Evolutionary conservation across 192 early-diverging fungal genomes (phyloP).

Genomic region (Coemansia aciculifera): DNA sequence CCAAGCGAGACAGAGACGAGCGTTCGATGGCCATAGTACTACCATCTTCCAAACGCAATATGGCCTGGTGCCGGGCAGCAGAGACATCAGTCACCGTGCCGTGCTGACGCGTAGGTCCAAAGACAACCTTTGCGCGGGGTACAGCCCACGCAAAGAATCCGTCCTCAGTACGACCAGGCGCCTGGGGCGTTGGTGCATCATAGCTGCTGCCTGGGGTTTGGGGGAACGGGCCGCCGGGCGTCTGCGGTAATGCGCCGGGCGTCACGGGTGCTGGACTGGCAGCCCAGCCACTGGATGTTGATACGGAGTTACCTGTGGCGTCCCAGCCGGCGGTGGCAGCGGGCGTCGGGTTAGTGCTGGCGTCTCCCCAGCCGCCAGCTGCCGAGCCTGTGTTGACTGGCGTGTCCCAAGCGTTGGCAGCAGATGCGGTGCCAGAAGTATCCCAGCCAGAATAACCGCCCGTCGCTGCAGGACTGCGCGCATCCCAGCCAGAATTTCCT

Average conservation of each 20-base stretch:
- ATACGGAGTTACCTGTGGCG: constrained; percentile 30
- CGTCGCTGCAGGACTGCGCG: constrained; percentile 37
- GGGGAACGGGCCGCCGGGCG: constrained; percentile 31
- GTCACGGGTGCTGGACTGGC: constrained; percentile 55
- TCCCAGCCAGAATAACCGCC: constrained; percentile 53
- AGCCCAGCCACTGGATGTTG: constrained; percentile 24
- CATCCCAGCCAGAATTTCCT: constrained; percentile 55
- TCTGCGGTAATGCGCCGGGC: constrained; percentile 37
- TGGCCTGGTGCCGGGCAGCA: constrained; percentile 57
- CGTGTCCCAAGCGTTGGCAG: constrained; percentile 47
- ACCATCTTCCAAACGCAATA: constrained; percentile 52
- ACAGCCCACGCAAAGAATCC: constrained; percentile 57
- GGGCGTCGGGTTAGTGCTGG: constrained; percentile 12
- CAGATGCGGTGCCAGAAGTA: constrained; percentile 45
- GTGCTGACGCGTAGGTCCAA: constrained; percentile 47
- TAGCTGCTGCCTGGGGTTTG: constrained; percentile 36
- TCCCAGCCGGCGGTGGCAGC: constrained; percentile 45
- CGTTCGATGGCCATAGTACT: constrained; percentile 47
- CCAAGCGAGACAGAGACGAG: constrained; percentile 22
- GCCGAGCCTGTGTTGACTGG: constrained; percentile 53
- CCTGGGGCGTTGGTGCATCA: constrained; percentile 41
- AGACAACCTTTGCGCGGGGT: constrained; percentile 41
- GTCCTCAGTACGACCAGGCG: constrained; percentile 43
- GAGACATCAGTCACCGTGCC: constrained; percentile 56
- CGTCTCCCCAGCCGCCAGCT: constrained; percentile 19